phyloP scores from a whole-genome alignment of 2,329 filamentous ascomycete species.

The Didymella segeticola region DNA sequence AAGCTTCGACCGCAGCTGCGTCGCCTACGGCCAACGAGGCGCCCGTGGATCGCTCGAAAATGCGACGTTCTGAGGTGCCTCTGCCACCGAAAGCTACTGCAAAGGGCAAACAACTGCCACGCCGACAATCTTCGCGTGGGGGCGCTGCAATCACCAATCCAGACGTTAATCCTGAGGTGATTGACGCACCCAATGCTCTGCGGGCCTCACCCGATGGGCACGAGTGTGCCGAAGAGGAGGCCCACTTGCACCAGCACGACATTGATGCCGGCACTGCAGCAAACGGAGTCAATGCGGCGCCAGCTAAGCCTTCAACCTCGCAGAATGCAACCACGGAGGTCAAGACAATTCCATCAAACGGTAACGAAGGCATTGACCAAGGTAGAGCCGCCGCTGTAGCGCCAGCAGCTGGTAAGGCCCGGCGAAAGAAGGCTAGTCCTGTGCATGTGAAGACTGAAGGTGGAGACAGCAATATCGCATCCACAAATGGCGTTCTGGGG shows the following conservation, averaged over 20 bases:
- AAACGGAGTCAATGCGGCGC: conserved; percentile 21
- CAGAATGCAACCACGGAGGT: conserved; percentile 24
- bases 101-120: conserved; percentile 24
- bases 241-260: conserved; percentile 17
- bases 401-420: conserved; percentile 27
- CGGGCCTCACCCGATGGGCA: conserved; percentile 54
- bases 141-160: conserved; percentile 39
- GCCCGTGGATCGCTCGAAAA: conserved; percentile 20
- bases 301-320: conserved; percentile 22
- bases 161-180: conserved; percentile 48
- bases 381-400: conserved; percentile 16
- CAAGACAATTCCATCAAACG: conserved; percentile 18
- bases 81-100: conserved; percentile 27
- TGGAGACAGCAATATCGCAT: conserved; percentile 22
- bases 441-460: conserved; percentile 38
- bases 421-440: conserved; percentile 31
- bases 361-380: conserved; percentile 20
- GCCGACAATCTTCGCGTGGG: conserved; percentile 38
- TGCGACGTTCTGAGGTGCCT: conserved; percentile 34
- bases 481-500: conserved; percentile 20
- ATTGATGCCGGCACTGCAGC: conserved; percentile 16
- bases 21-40: conserved; percentile 17
- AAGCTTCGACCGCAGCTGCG: conserved; percentile 35
- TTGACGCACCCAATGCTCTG: conserved; percentile 52
- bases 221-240: conserved; percentile 21